A percentile compares a stretch with the other conserved stretches of the same genome.
These are phyloP conservation scores for Lachancea cidri DNA, from an alignment of 805 yeast genomes.

Conservation along the genomic window DNA sequence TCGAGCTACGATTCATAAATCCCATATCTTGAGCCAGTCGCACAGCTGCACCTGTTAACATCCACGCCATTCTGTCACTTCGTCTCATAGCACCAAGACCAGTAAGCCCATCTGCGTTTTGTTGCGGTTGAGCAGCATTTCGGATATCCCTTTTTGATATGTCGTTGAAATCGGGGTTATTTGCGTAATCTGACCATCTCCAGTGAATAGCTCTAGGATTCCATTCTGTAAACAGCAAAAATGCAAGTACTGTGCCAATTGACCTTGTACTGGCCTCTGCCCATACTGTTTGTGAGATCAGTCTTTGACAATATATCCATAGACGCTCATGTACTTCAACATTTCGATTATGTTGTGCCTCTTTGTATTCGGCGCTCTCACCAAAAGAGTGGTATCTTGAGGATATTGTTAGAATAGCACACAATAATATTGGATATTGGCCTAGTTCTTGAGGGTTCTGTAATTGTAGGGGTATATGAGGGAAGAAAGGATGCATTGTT, in stretches of 20 bases:
- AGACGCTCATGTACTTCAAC: conserved; percentile 68
- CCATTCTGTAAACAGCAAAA: conserved; percentile 88
- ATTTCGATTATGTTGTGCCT: conserved; percentile 38
- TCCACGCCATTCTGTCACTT: conserved; percentile 89
- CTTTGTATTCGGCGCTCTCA: conserved; percentile 31
- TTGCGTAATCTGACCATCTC: conserved; percentile 82
- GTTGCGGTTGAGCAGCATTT: conserved; percentile 16
- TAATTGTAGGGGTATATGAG: conserved; percentile 72
- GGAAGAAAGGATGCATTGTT: conserved; percentile 86
- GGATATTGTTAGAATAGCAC: conserved; percentile 76
- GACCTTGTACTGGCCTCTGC: conserved; percentile 88
- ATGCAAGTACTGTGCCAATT: conserved; percentile 81
- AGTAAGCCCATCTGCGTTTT: conserved; percentile 48
- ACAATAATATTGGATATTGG: conserved; percentile 73
- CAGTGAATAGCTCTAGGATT: conserved; percentile 91
- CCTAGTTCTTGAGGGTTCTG: conserved; percentile 63
- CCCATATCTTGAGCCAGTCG: conserved; percentile 85
- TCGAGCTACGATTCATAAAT: conserved; percentile 65
- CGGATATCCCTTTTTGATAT: conserved; percentile 14
- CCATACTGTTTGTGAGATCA: conserved; percentile 86
- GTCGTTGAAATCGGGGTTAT: conserved; percentile 39
- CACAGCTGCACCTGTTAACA: conserved; percentile 84
- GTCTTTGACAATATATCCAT: conserved; percentile 79
- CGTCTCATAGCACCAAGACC: conserved; percentile 83
- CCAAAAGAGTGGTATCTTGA: conserved; percentile 67